Base-by-base conservation (phyloP, 2,329 filamentous ascomycete genomes). In the Endocalyx cinctus region DNA sequence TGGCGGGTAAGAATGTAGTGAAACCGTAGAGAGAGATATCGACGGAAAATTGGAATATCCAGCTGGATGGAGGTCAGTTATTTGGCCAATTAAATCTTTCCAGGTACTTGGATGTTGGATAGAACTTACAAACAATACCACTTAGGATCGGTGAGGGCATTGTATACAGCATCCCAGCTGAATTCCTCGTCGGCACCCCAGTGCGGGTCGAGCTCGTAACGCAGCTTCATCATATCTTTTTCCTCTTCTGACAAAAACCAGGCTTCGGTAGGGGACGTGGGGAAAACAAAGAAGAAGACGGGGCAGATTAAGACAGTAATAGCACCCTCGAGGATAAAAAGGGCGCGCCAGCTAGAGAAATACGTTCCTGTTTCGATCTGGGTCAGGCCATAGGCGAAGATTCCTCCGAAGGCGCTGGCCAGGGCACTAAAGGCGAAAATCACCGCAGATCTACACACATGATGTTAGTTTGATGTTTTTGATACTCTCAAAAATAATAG, bases 301-400 rank as follows among this genome's bases (percentile, higher is more conserved):
- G 51, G 53, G n/a, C 43, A 59, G 26, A 65, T 42, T 15, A 55
- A 31, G 16, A 66, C 48, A 2, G 63, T 66, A 8, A 64, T 51
- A 25, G 50, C 47, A 4, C 61, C 63, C 38, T 67, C 61, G 14
- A 67, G 52, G 25, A 60, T 55, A 38, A 64, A 65, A 4, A 65
- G 48, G 52, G 59, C 63, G 29, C 51, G 47, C 62, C 64, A 69
- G 6, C 54, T 55, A 5, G 43, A 40, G 26, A 66, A 49, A 5
- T 55, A 37, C 6, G 34, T 54, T 14, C 37, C 39, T 6, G 50
- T 53, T 6, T 56, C 48, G 19, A 56, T 57, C 25, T 57, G 53
- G 7, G 63, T 61, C 15, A 64, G 57, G 5, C 54, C 64, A 15
- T 55, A 60, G 4, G 62, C 63, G 8, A 68, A 58, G n/a, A 68